phyloP scores from a whole-genome alignment of 2,329 filamentous ascomycete genomes.

The Stagonosporopsis vannaccii region DNA sequence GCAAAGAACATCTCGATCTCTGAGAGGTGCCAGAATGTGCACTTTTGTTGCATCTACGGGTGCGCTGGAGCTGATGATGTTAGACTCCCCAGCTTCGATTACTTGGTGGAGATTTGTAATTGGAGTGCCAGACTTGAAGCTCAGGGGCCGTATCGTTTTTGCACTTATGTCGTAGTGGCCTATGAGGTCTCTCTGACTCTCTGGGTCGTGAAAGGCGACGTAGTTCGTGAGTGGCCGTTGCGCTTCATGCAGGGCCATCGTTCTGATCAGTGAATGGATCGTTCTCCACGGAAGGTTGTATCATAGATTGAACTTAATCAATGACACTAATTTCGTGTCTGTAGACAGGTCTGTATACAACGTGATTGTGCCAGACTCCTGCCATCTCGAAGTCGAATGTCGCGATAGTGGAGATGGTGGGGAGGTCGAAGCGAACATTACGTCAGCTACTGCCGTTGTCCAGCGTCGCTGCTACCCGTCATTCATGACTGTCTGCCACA shows the following conservation, averaged over 20 bases:
- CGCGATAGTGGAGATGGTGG: constrained; percentile 8
- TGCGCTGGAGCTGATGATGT: constrained; percentile 48
- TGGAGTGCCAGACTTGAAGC: constrained; percentile 57
- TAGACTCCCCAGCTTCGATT: constrained; percentile 55
- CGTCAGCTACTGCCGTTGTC: constrained; percentile 2
- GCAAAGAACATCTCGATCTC: constrained; percentile 59
- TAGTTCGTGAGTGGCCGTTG: constrained; percentile 48
- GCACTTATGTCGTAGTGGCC: constrained; percentile 53
- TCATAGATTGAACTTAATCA: neutral
- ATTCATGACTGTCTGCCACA: neutral
- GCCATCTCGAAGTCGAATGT: neutral
- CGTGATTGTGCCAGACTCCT: neutral
- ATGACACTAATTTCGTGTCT: neutral
- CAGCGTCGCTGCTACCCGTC: neutral
- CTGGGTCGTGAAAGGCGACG: constrained; percentile 43
- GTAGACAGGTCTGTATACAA: neutral
- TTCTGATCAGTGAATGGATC: neutral
- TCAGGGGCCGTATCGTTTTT: constrained; percentile 53
- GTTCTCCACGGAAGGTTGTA: neutral
- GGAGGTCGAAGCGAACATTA: constrained; percentile 14
- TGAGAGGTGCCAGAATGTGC: constrained; percentile 57
- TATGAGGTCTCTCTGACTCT: constrained; percentile 40
- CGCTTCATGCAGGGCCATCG: neutral
- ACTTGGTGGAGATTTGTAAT: constrained; percentile 60
- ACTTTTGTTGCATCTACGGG: constrained; percentile 47